Evolutionary conservation across 768 basidiomycete genomes (phyloP), one percentile per base, ranked within the genome.

Genomic region (Calocera viscosa): DNA sequence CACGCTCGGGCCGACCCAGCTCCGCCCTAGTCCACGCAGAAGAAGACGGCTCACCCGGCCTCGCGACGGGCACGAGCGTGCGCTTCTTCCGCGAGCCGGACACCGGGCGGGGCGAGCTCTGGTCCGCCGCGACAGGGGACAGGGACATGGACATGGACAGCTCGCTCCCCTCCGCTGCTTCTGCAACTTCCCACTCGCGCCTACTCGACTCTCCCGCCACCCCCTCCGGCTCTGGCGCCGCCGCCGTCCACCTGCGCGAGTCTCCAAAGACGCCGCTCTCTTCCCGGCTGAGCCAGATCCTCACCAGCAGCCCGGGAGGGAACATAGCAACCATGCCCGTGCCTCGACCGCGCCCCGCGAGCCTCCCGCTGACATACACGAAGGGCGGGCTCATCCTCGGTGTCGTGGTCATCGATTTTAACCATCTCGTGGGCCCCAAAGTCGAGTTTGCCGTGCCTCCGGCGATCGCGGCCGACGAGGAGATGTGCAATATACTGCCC

Each of bases 361-460:
- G 5, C 14, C 53, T 60, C 53, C 53, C 53, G 24, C 53, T 60
- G 26, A 32, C 53, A 14, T 60, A 60, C 30, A 60, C 53, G 14
- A 14, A 30, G 8, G 53, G 53, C 24, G 53, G 7, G 30, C 77
- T 94, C 24, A 81, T 95, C 17, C 80, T 94, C 2, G 94, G 94
- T 2, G 86, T 95, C 65, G 92, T 91, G 1, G 78, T 96, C n/a
- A 87, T 96, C 35, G 94, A 96, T 74, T 96, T 96, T 74, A 94
- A 96, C 75, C 94, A 96, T 77, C 77, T 94, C 73, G 94, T 93
- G 63, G 96, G 96, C 0, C 96, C 96, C 22, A 86, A 84, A 63
- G 89, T 98, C 66, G 94, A 99, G 66, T 80, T 76, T 65, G 69
- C 76, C 3, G 75, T 78, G 70, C 80, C 80, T 1, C 67, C 70